Evolutionary conservation across 2,329 filamentous ascomycete species (phyloP).

Genomic region (Seiridium unicorne): DNA sequence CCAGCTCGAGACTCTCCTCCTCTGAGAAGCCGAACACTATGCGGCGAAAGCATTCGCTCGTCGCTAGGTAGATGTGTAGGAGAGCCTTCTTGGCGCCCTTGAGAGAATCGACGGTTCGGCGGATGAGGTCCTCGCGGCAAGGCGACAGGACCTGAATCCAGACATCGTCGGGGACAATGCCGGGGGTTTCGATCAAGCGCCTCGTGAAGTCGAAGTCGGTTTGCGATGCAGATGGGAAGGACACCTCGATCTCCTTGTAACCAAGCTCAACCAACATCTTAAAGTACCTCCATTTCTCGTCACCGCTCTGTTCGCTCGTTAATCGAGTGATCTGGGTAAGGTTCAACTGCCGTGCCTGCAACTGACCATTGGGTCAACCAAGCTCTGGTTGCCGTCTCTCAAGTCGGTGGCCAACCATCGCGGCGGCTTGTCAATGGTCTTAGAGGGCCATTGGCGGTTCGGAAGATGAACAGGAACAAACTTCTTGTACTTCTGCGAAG

Average conservation of each 20-base stretch:
- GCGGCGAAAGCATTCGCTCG: conserved; percentile 90
- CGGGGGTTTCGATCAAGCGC: conserved; percentile 80
- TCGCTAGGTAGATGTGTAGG: conserved; percentile 93
- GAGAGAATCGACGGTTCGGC: conserved; percentile 83
- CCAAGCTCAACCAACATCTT: conserved; percentile 89
- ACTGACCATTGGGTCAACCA: conserved; percentile 87
- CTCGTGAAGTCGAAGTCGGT: conserved; percentile 96
- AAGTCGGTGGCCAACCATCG: conserved; percentile 89
- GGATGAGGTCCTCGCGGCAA: conserved; percentile 88
- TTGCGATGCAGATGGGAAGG: conserved; percentile 90
- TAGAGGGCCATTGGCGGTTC: conserved; percentile 80
- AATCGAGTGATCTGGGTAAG: not conserved
- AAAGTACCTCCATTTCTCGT: conserved; percentile 95
- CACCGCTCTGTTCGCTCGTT: conserved; percentile 64
- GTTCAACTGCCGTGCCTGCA: not conserved
- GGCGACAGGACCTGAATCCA: conserved; percentile 90
- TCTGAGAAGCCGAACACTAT: conserved; percentile 88
- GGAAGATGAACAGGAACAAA: conserved; percentile 67
- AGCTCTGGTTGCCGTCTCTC: conserved; percentile 90
- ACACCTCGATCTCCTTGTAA: conserved; percentile 97
- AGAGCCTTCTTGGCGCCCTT: conserved; percentile 90
- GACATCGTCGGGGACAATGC: conserved; percentile 82
- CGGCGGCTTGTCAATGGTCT: conserved; percentile 78
- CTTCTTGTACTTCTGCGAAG: conserved; percentile 72
- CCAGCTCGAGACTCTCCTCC: conserved; percentile 77